Evolutionary conservation across 1,284 basidiomycete species (phyloP), one percentile per base, ranked within the genome.

Genomic region (Puccinia triticina): DNA sequence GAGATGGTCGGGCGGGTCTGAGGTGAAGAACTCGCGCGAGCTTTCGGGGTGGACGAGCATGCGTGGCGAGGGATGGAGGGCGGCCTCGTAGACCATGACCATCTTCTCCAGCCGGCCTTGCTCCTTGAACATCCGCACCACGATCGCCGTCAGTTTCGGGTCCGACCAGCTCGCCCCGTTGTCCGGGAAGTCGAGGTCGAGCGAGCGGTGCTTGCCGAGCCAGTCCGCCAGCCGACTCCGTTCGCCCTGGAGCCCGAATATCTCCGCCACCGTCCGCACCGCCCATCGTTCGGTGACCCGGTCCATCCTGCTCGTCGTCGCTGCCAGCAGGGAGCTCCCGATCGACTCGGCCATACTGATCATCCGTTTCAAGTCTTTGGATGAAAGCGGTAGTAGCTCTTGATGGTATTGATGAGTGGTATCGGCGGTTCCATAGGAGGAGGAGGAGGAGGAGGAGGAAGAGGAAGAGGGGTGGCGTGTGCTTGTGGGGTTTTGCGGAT

Each of bases 161-260:
- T 82, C 81, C 14, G 43, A n/a, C 81, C 81, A 82, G 69, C n/a
- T 37, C 18, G 81, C 72, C n/a, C 81, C 81, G 14, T 50, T 48
- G 67, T 82, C 81, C 4, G 81, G 81, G 43, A 67, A 77, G 29
- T 76, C 46, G 26, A 82, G 43, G 34, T 82, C 40, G 4, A 82
- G 61, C 2, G 61, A 57, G n/a, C 53, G 48, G 14, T 48, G 73
- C 53, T 55, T n/a, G 18, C 21, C n/a, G 2, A 82, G n/a, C 81
- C 81, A 82, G 16, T 71, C 40, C 34, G 43, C 23, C 29, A 82
- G n/a, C 40, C 64, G 29, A 0, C n/a, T 29, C 2, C 40, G 14
- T 61, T 82, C 64, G 2, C 43, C n/a, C 23, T 50, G 40, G 16
- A 48, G 23, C 12, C 37, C 81, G 37, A 77, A 77, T 12, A 82